phyloP scores from a whole-genome alignment of 768 basidiomycete species.

The Agaricus subrufescens region DNA sequence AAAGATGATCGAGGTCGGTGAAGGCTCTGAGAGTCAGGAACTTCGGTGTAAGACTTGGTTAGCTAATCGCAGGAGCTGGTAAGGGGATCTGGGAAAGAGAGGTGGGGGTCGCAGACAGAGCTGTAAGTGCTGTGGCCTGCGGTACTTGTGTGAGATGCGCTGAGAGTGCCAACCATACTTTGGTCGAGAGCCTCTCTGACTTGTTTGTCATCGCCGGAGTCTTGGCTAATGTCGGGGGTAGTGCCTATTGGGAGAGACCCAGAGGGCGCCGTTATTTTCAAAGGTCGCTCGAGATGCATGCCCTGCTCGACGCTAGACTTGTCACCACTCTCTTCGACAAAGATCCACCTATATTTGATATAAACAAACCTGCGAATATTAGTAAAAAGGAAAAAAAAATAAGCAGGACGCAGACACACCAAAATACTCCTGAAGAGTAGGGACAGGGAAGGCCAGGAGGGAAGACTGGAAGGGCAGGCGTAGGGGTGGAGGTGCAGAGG shows the following conservation, averaged over 20 bases:
- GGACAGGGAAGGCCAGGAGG: slow-evolving; percentile 32
- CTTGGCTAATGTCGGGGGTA: slow-evolving; percentile 25
- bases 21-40: slow-evolving; percentile 32
- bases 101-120: slow-evolving; percentile 65
- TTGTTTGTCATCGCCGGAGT: slow-evolving; percentile 57
- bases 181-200: slow-evolving; percentile 77
- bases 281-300: slow-evolving; percentile 27
- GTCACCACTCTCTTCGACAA: slow-evolving; percentile 59
- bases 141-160: slow-evolving; percentile 65
- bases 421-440: slow-evolving; percentile 45
- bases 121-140: slow-evolving; percentile 50
- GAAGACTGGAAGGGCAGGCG: slow-evolving; percentile 52
- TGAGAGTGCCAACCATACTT: slow-evolving; percentile 77
- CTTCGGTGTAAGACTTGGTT: slow-evolving; percentile 54
- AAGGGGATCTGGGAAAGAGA: slow-evolving; percentile 83
- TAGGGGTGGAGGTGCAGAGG: neutral
- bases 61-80: slow-evolving; percentile 64
- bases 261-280: slow-evolving; percentile 19
- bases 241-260: slow-evolving; percentile 24
- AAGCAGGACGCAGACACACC: slow-evolving; percentile 29
- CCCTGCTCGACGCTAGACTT: slow-evolving; percentile 30
- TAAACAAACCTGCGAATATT: slow-evolving; percentile 39
- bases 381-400: neutral
- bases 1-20: slow-evolving; percentile 46
- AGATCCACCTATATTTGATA: slow-evolving; percentile 36